Conservation (phyloP, 2,329 filamentous ascomycete species). For the Botryotinia calthae region DNA sequence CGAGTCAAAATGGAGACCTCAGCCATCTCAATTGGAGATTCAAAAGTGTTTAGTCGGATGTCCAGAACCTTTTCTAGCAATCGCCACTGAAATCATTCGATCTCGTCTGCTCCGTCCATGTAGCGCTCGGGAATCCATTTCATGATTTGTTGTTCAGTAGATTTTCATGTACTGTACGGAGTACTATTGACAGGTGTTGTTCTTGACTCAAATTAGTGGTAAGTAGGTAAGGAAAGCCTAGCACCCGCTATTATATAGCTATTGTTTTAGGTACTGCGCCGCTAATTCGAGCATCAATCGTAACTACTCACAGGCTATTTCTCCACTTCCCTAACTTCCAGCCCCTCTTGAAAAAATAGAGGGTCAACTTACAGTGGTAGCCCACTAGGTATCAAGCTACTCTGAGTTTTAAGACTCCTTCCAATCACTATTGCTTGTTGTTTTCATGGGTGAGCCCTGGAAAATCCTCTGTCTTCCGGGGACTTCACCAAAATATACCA, state of each 20-base stretch:
- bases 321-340: constrained; percentile 16
- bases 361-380: constrained; percentile 1
- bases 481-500: constrained; percentile 8
- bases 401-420: background rate
- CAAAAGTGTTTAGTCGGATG: background rate
- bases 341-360: constrained; percentile 2
- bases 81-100: constrained; percentile 15
- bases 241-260: constrained; percentile 15
- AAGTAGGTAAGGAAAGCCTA: constrained; percentile 3
- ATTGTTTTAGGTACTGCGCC: background rate
- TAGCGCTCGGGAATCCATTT: background rate
- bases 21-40: background rate
- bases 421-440: constrained; percentile 11
- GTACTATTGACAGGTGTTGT: constrained; percentile 1
- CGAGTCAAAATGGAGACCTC: constrained; percentile 8
- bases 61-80: background rate
- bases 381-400: constrained; percentile 9
- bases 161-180: constrained; percentile 4
- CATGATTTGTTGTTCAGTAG: constrained; percentile 10
- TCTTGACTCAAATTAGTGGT: constrained; percentile 12
- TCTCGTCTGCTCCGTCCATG: constrained; percentile 3
- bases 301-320: constrained; percentile 6
- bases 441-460: constrained; percentile 14
- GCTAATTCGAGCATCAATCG: background rate
- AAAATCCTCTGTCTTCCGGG: constrained; percentile 12